A percentile compares a stretch with the other conserved stretches of the same genome.
Evolutionary conservation across 176 grass and related monocot species (phyloP).

Genomic region (Zoysia pacifica): DNA sequence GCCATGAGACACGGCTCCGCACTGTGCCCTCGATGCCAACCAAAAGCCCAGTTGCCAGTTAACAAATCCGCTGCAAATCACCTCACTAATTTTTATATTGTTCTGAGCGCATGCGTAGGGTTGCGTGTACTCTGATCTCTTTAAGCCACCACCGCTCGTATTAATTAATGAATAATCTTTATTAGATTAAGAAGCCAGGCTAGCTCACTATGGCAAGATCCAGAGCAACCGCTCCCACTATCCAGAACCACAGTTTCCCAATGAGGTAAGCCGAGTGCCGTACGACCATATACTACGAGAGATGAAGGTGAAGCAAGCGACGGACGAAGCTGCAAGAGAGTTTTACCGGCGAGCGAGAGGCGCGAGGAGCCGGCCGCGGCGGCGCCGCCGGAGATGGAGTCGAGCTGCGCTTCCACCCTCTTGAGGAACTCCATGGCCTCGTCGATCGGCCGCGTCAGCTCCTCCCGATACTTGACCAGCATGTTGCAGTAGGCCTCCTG

Average conservation of each 20-base stretch:
- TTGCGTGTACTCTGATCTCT: not conserved
- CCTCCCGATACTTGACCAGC: conserved; percentile 81
- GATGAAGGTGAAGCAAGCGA: not conserved
- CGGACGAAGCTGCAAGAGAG: not conserved
- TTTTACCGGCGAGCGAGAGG: conserved; percentile 49
- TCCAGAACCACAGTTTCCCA: conserved; percentile 36
- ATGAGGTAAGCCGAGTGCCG: conserved; percentile 43
- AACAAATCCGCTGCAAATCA: not conserved
- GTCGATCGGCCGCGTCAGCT: conserved; percentile 74
- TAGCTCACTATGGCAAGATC: conserved; percentile 40
- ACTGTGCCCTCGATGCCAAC: conserved; percentile 53
- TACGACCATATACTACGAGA: conserved; percentile 9
- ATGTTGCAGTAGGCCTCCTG: conserved; percentile 93
- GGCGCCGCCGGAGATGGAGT: conserved; percentile 56
- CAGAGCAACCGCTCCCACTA: conserved; percentile 37
- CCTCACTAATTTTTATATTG: conserved; percentile 20
- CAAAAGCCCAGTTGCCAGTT: not conserved
- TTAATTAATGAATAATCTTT: not conserved
- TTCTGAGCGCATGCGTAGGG: conserved; percentile 35
- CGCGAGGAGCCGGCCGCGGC: conserved; percentile 23
- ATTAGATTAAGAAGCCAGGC: conserved; percentile 26
- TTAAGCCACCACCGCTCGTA: not conserved
- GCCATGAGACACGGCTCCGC: conserved; percentile 46
- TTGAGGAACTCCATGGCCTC: conserved; percentile 87
- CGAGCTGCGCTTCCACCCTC: conserved; percentile 76